Evolutionary conservation across 352 stramenopile species (phyloP).

Genomic region (Phytophthora macrochlamydospora): DNA sequence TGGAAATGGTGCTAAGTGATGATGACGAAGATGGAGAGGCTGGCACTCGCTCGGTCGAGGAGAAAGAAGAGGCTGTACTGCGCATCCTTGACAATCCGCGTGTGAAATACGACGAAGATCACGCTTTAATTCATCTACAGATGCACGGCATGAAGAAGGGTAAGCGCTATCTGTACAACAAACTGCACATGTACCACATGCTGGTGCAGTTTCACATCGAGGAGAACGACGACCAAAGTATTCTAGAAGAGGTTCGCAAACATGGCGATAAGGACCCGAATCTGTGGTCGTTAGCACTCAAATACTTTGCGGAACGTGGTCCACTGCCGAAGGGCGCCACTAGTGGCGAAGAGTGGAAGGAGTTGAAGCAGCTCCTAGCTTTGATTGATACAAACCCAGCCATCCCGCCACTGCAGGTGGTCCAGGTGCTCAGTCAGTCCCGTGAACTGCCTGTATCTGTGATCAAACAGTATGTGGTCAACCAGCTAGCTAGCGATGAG

Average conservation of each 20-base stretch:
- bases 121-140: conserved; percentile 93
- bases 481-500: conserved; percentile 79
- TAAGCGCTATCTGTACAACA: conserved; percentile 95
- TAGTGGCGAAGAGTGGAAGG: conserved; percentile 74
- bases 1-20: conserved; percentile 89
- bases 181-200: conserved; percentile 95
- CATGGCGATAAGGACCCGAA: conserved; percentile 90
- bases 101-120: conserved; percentile 92
- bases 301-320: conserved; percentile 89
- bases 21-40: conserved; percentile 45
- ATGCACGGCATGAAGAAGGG: conserved; percentile 92
- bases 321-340: conserved; percentile 71
- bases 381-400: conserved; percentile 82
- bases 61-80: conserved; percentile 86
- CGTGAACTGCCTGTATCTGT: conserved; percentile 81
- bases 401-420: conserved; percentile 85
- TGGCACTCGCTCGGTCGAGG: conserved; percentile 39
- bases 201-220: conserved; percentile 94
- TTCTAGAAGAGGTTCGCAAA: conserved; percentile 90
- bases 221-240: conserved; percentile 89
- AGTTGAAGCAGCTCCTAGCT: conserved; percentile 77
- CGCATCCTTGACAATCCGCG: conserved; percentile 90
- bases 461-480: conserved; percentile 88
- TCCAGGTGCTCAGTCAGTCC: conserved; percentile 86
- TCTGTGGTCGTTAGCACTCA: conserved; percentile 89